A percentile compares a stretch with the other conserved stretches of the same genome.
Evolutionary conservation across 2,329 filamentous ascomycete genomes (phyloP).

Genomic region (Lecanicillium sp.): DNA sequence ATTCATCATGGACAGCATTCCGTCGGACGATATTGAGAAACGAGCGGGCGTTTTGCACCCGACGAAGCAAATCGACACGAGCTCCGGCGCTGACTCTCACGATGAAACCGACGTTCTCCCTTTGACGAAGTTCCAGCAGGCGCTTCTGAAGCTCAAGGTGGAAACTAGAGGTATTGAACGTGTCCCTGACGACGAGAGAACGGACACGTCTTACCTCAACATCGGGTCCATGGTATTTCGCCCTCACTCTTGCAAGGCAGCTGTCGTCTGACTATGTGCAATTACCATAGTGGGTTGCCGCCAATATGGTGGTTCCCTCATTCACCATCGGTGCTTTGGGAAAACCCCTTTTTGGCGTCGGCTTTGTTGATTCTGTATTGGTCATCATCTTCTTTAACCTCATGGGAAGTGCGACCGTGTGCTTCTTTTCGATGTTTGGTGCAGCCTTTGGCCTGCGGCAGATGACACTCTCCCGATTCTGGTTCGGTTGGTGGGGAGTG

Average conservation of each 20-base stretch:
- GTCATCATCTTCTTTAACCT: constrained; percentile 68
- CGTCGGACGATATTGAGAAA: constrained; percentile 1
- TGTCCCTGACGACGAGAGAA: constrained; percentile 63
- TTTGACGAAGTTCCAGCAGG: constrained; percentile 41
- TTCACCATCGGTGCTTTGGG: constrained; percentile 68
- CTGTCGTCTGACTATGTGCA: constrained; percentile 4
- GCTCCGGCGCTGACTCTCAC: not conserved
- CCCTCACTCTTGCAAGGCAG: not conserved
- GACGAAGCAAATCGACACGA: constrained; percentile 1
- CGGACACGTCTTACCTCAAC: constrained; percentile 58
- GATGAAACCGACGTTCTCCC: not conserved
- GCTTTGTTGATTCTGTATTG: constrained; percentile 64
- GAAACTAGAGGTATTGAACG: constrained; percentile 73
- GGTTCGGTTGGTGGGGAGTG: constrained; percentile 63
- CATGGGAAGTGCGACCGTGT: constrained; percentile 60
- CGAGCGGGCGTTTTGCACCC: not conserved
- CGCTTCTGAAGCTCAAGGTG: constrained; percentile 60
- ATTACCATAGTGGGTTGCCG: constrained; percentile 55
- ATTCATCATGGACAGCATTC: not conserved
- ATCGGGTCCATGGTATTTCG: constrained; percentile 63
- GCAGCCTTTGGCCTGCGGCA: constrained; percentile 66
- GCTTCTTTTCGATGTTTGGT: constrained; percentile 71
- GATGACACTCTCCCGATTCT: constrained; percentile 69
- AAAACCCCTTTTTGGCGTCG: constrained; percentile 57
- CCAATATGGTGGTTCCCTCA: constrained; percentile 71